phyloP scores from a whole-genome alignment of 768 basidiomycete genomes.

The Naematelia encephala region DNA sequence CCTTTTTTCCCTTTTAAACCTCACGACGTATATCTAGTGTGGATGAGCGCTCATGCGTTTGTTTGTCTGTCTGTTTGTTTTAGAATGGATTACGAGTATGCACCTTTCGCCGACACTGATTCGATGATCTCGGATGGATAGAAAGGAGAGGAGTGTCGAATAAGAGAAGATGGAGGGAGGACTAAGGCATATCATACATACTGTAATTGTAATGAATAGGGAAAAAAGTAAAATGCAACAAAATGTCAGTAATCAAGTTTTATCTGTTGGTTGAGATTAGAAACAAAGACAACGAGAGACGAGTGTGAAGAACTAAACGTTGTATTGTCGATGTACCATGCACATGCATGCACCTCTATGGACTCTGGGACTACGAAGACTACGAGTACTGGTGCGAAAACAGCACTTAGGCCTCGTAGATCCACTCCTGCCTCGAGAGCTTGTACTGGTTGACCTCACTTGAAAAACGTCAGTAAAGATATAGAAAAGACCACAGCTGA shows the following conservation, averaged over 20 bases:
- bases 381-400: not conserved
- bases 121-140: constrained; percentile 41
- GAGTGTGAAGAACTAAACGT: too few species aligned
- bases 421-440: constrained; percentile 36
- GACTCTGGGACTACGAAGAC: too few species aligned
- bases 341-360: not conserved
- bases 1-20: not conserved
- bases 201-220: not conserved
- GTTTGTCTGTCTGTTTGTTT: too few species aligned
- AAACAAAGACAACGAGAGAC: not conserved
- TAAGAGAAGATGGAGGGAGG: not conserved
- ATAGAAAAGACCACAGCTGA: not conserved
- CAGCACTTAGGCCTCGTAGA: constrained; percentile 36
- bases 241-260: too few species aligned
- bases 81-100: constrained; percentile 50
- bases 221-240: not conserved
- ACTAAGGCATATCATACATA: not conserved
- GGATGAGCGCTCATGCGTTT: too few species aligned
- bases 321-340: too few species aligned
- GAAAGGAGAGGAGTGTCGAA: not conserved
- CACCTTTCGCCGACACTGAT: constrained; percentile 48
- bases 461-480: constrained; percentile 3
- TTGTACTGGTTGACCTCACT: constrained; percentile 48
- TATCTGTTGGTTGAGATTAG: not conserved
- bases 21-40: not conserved